Conservation (phyloP, 2,329 filamentous ascomycete genomes). For the Parascedosporium putredinis region DNA sequence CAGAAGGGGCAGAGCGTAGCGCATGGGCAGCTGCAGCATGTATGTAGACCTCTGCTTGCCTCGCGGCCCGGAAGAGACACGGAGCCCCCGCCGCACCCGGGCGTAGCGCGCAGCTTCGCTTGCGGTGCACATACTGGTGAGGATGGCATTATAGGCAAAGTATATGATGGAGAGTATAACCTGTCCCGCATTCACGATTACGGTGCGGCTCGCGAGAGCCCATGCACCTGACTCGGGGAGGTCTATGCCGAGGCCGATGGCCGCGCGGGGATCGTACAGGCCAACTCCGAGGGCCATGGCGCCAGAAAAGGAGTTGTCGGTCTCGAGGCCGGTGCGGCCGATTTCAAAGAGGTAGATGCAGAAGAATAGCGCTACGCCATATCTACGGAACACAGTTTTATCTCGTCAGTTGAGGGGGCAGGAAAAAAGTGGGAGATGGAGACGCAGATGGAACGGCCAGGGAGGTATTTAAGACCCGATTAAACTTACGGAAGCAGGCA, state of each 20-base stretch:
- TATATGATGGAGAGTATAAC: neutral
- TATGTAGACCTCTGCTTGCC: slow-evolving; percentile 16
- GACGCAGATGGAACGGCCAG: no score
- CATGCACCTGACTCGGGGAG: neutral
- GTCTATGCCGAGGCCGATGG: neutral
- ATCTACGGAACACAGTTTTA: no score
- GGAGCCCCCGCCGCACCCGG: neutral
- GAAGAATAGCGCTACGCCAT: no score
- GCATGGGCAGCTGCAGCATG: slow-evolving; percentile 16
- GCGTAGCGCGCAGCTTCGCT: neutral
- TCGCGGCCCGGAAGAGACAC: slow-evolving; percentile 2
- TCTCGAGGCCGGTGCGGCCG: no score
- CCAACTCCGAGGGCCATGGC: no score
- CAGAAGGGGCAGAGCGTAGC: slow-evolving; percentile 15
- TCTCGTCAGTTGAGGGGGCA: no score
- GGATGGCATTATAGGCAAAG: neutral
- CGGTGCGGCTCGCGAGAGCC: neutral
- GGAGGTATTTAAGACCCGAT: no score
- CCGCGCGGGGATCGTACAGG: no score
- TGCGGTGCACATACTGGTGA: neutral
- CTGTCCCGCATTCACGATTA: neutral
- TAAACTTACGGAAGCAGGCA: no score
- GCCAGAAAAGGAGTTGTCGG: no score
- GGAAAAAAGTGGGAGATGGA: no score
- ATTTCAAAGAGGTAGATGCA: no score